These are phyloP conservation scores for Quercus wislizeni DNA, from an alignment of 306 rosid species.

Conservation along the genomic window DNA sequence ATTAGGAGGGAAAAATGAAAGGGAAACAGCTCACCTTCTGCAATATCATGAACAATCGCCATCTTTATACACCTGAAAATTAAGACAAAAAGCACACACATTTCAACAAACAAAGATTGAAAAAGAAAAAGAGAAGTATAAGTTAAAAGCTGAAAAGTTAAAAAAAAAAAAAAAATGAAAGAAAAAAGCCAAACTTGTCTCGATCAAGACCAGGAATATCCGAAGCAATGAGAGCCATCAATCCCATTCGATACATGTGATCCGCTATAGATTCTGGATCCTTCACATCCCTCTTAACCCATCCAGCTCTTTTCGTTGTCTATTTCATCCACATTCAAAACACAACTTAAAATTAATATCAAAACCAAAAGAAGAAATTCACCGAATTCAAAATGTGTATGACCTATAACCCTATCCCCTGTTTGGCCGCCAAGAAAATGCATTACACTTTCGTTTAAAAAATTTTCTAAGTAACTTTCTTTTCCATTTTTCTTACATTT, in stretches of 20 bases:
- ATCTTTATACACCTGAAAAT: constrained; percentile 79
- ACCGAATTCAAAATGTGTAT: no score
- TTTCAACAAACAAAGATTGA: background rate
- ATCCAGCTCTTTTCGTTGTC: constrained; percentile 88
- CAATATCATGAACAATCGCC: constrained; percentile 93
- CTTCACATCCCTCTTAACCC: constrained; percentile 57
- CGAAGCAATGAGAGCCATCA: constrained; percentile 82
- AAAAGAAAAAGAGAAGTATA: background rate
- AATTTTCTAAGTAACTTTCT: background rate
- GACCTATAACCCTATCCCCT: background rate
- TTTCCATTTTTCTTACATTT: background rate
- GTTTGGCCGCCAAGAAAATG: background rate
- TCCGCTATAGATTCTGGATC: constrained; percentile 86
- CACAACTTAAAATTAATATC: background rate
- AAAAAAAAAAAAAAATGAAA: background rate
- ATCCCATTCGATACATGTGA: constrained; percentile 92
- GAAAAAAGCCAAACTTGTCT: constrained; percentile 50
- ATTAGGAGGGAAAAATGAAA: background rate
- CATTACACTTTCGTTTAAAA: no score
- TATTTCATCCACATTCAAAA: constrained; percentile 15
- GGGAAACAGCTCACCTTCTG: constrained; percentile 57
- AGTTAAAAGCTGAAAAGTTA: background rate
- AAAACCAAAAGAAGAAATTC: background rate
- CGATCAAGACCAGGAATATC: constrained; percentile 78
- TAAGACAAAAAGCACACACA: background rate